Evolutionary conservation across 2,329 filamentous ascomycete genomes (phyloP).

Genomic region (Fusarium sp.): DNA sequence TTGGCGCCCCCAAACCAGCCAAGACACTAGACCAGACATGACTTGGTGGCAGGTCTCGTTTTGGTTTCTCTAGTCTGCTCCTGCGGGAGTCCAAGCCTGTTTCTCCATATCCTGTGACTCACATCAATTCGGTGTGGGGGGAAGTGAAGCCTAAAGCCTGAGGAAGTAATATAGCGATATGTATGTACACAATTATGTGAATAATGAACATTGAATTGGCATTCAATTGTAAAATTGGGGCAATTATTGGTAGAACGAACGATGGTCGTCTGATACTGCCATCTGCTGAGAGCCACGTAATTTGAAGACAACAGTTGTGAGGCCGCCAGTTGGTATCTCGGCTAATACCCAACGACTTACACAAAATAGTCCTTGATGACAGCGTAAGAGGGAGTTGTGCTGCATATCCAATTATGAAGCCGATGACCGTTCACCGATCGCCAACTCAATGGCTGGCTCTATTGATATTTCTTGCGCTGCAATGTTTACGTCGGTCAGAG

Average conservation of each 20-base stretch:
- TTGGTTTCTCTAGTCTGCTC: slow-evolving; percentile 34
- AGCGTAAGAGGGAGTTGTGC: neutral
- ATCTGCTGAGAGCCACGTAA: neutral
- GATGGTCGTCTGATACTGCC: neutral
- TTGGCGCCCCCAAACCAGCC: slow-evolving; percentile 21
- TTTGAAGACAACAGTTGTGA: neutral
- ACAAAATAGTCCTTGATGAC: neutral
- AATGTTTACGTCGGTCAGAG: neutral
- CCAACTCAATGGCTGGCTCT: neutral
- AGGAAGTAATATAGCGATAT: slow-evolving; percentile 3
- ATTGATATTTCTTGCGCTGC: neutral
- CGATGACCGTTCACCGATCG: neutral
- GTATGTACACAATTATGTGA: neutral
- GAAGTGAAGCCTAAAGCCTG: slow-evolving; percentile 9
- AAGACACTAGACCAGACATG: slow-evolving; percentile 27
- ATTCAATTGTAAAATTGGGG: neutral
- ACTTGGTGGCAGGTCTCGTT: slow-evolving; percentile 38
- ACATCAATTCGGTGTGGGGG: slow-evolving; percentile 35
- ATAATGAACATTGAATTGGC: neutral
- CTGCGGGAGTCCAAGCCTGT: slow-evolving; percentile 33
- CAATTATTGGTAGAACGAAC: neutral
- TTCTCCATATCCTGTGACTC: slow-evolving; percentile 43
- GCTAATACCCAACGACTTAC: neutral
- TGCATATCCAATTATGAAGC: neutral
- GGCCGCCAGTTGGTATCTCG: slow-evolving; percentile 14